Evolutionary conservation across 495 filamentous ascomycete genomes (phyloP), one percentile per base, ranked within the genome.

Genomic region (Xylaria acuta): DNA sequence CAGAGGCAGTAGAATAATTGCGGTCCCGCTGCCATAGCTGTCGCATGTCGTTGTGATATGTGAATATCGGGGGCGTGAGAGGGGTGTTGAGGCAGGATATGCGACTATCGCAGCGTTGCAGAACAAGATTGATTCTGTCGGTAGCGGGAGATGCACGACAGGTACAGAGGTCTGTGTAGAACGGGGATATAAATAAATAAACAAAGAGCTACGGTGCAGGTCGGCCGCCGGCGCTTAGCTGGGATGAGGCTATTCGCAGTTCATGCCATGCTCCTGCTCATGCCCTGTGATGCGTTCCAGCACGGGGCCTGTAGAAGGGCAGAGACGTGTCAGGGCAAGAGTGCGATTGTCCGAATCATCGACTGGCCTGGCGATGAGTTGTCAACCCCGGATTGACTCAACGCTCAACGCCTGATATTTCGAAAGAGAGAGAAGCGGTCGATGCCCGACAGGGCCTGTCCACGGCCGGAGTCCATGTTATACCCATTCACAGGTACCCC

Each of bases 1-100:
- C 87, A 88, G 78, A 90, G 78, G 85, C 80, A 76, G 80, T 84
- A 85, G 81, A 86, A 85, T 76, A 80, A 72, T 77, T 82, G 80
- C 73, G 82, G 77, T 69, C 71, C 78, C 74, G 78, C 78, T 75
- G 83, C 84, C 84, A 86, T 86, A 78, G n/a, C 79, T 80, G 72
- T 82, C 69, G 83, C 83, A 85, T 85, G 75, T 81, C 80, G 81
- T 74, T 70, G 77, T 43, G 72, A 59, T 53, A 54, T 47, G 27
- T 49, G 59, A 70, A 70, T 54, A 69, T 20, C 30, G 43, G 32
- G 69, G 63, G 40, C n/a, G 63, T 45, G 70, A 47, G 40, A 49
- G 41, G 53, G 36, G 62, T 56, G 53, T 11, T n/a, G 38, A 54
- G 49, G 45, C 45, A 16, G 59, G 62, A 40, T 64, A 58, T 72